These are phyloP conservation scores for Dendrobium officinale DNA, from an alignment of 106 monocot genomes.

Conservation along the genomic window DNA sequence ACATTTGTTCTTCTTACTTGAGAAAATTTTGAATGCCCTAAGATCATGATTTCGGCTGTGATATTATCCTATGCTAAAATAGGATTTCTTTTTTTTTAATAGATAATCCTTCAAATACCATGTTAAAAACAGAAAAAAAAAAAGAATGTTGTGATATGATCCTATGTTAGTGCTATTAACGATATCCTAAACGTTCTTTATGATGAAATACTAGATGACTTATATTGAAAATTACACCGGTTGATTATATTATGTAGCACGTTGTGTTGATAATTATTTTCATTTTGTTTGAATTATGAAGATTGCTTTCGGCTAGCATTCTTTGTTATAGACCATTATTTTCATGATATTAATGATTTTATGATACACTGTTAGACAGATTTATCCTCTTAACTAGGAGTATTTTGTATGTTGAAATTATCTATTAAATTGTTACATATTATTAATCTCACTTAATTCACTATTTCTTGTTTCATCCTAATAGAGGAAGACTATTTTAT, in stretches of 20 bases:
- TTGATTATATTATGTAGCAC: not conserved
- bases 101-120: too few relatives aligned
- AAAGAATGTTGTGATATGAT: not conserved
- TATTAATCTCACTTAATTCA: not conserved
- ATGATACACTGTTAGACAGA: not conserved
- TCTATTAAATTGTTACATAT: not conserved
- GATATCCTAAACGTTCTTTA: not conserved
- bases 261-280: not conserved
- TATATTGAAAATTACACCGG: too few relatives aligned
- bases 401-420: not conserved
- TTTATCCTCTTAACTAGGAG: not conserved
- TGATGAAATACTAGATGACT: too few relatives aligned
- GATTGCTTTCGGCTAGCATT: not conserved
- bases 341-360: not conserved
- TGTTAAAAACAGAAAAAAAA: too few relatives aligned
- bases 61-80: too few relatives aligned
- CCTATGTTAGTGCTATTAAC: not conserved
- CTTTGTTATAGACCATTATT: not conserved
- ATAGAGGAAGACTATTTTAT: not conserved
- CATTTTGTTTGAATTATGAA: not conserved
- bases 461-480: not conserved
- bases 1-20: too few relatives aligned
- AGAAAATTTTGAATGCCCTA: too few relatives aligned
- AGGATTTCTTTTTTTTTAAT: too few relatives aligned
- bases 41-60: too few relatives aligned